Evolutionary conservation across 1,139 yeast species (phyloP), one percentile per base, ranked within the genome.

Genomic region (Blastobotrys persicus): DNA sequence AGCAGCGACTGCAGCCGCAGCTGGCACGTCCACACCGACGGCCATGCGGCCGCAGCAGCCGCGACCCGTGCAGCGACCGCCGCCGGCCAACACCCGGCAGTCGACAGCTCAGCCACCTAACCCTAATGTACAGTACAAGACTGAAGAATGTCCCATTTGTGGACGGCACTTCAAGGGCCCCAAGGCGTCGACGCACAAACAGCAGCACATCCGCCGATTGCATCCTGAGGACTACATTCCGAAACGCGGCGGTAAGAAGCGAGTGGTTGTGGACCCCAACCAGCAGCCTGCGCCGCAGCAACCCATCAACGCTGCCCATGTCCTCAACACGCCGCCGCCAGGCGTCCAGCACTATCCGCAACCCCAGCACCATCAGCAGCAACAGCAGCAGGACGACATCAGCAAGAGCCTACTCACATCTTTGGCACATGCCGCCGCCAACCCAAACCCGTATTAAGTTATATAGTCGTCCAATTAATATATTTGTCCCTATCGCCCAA

Each of bases 221-320:
- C 77, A 73, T 49, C 77, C 77, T 1, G 71, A 70, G 39, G 67
- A 67, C 47, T 73, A 73, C 53, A 69, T 68, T 31, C 75, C 75
- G 33, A 72, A 73, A 55, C 67, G 74, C 1, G 76, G 77, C 13
- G 75, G 75, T 26, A 71, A 71, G 56, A 68, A 68, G 57, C 57
- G 68, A 23, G 45, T 50, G 13, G 38, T 19, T 3, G 48, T 47
- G 13, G 49, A 48, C 12, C 45, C 47, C 5, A 28, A 18, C 11
- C 44, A 45, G 20, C 33, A 17, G 14, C 33, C 18, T 18, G 6
- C 19, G n/a, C 34, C 43, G 4, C 34, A 17, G n/a, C 32, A 26
- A 13, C 19, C 31, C 3, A 40, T 26, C 33, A 26, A 40, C 18
- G 28, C 28, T 23, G 28, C 28, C 28, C 28, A 23, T 9, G 26